A percentile compares a stretch with the other conserved stretches of the same genome.
These are phyloP conservation scores for Trichophyton schoenleinii DNA, from an alignment of 2,329 filamentous ascomycete species.

Conservation along the genomic window DNA sequence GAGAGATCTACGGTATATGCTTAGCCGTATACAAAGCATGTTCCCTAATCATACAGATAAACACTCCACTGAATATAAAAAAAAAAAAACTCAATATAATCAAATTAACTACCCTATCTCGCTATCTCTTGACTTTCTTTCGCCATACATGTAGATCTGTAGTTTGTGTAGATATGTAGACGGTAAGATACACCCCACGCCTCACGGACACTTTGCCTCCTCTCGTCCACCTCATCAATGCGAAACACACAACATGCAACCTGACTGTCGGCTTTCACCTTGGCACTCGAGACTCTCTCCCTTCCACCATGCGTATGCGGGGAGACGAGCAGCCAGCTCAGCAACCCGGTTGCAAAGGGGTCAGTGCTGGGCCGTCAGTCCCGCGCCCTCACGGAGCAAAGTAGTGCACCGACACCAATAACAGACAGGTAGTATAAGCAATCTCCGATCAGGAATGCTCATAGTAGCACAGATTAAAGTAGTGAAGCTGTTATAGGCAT, in stretches of 20 bases:
- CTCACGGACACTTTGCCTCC: not conserved
- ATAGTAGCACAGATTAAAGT: too few relatives aligned
- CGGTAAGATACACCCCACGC: not conserved
- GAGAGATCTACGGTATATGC: constrained; percentile 2
- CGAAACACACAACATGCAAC: not conserved
- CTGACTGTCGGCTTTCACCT: not conserved
- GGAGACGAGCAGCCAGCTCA: too few relatives aligned
- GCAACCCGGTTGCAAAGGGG: too few relatives aligned
- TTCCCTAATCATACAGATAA: not conserved
- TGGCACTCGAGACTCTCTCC: not conserved
- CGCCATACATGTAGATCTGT: not conserved
- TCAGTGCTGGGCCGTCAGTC: not conserved
- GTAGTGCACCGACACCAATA: not conserved
- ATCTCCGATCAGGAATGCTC: too few relatives aligned
- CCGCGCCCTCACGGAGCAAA: not conserved
- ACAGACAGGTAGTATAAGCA: too few relatives aligned
- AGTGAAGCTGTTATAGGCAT: too few relatives aligned
- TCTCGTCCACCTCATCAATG: not conserved
- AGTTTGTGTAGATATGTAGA: not conserved
- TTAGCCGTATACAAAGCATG: not conserved
- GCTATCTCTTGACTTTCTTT: not conserved
- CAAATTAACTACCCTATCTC: not conserved
- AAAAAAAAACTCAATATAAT: not conserved
- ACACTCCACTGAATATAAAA: not conserved
- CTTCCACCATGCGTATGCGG: not conserved